Percentiles rank a stretch among this genome's conserved stretches.
phyloP scores from a whole-genome alignment of 108 stramenopile genomes.

The Nitzschia inconspicua region DNA sequence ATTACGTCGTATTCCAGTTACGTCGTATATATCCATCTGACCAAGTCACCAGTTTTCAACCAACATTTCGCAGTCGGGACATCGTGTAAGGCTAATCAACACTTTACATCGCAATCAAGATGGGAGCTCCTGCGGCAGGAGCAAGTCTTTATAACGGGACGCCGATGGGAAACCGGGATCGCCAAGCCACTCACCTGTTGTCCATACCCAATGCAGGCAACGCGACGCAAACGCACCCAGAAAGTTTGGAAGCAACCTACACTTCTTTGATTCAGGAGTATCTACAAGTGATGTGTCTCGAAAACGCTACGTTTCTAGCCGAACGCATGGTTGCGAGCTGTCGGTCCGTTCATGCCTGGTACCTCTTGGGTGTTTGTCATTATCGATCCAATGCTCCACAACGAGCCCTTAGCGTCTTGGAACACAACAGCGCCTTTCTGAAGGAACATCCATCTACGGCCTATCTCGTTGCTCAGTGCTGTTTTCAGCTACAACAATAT shows the following conservation, averaged over 20 bases:
- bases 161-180: too few species aligned
- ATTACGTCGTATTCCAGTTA: too few species aligned
- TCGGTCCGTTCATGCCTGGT: constrained; percentile 50
- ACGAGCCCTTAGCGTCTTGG: constrained; percentile 52
- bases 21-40: too few species aligned
- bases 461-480: constrained; percentile 74
- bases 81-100: too few species aligned
- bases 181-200: too few species aligned
- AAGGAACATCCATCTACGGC: constrained; percentile 16
- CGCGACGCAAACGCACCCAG: not conserved
- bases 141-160: too few species aligned
- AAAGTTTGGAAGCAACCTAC: constrained; percentile 49
- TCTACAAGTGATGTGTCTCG: constrained; percentile 58
- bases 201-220: too few species aligned
- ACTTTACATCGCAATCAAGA: too few species aligned
- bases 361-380: constrained; percentile 70
- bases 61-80: too few species aligned
- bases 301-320: constrained; percentile 80
- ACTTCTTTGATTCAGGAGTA: constrained; percentile 78
- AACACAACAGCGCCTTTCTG: constrained; percentile 6
- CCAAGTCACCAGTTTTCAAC: too few species aligned
- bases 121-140: too few species aligned
- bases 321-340: constrained; percentile 67
- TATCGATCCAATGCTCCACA: constrained; percentile 58
- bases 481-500: constrained; percentile 60